These are phyloP conservation scores for Aspergillus avenaceus DNA, from an alignment of 495 filamentous ascomycete species.

Conservation along the genomic window DNA sequence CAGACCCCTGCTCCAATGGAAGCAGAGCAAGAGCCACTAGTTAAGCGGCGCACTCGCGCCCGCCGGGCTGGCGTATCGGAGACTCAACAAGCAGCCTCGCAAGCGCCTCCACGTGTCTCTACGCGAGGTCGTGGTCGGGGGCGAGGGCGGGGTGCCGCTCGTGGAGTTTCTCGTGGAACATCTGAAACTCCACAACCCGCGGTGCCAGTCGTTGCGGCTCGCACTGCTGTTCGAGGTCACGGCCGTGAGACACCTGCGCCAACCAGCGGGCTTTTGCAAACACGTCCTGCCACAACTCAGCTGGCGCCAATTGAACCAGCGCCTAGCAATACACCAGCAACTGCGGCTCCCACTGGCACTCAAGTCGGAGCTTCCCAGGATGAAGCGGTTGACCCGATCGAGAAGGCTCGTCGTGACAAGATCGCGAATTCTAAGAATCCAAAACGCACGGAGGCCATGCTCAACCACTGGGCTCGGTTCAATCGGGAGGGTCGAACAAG, in stretches of 20 bases:
- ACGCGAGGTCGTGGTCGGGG: conserved; percentile 50
- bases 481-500: conserved; percentile 40
- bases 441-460: conserved; percentile 45
- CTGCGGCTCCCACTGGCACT: conserved; percentile 3
- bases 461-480: conserved; percentile 46
- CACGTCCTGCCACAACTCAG: conserved; percentile 12
- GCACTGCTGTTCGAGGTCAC: neutral
- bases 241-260: conserved; percentile 2
- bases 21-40: conserved; percentile 24
- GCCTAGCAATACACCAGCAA: conserved; percentile 7
- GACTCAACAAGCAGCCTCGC: conserved; percentile 6
- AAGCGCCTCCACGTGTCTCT: conserved; percentile 23
- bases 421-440: conserved; percentile 48
- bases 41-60: conserved; percentile 35
- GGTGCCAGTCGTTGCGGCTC: neutral
- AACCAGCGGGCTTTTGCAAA: conserved; percentile 6
- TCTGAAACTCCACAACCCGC: conserved; percentile 19
- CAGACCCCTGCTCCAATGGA: conserved; percentile 28
- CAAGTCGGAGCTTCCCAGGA: conserved; percentile 3
- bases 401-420: conserved; percentile 32
- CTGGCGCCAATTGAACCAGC: conserved; percentile 22
- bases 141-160: conserved; percentile 41
- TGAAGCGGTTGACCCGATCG: conserved; percentile 27
- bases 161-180: conserved; percentile 18
- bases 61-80: conserved; percentile 25